phyloP scores from a whole-genome alignment of 352 stramenopile species.

The Phytopythium oedochilum region DNA sequence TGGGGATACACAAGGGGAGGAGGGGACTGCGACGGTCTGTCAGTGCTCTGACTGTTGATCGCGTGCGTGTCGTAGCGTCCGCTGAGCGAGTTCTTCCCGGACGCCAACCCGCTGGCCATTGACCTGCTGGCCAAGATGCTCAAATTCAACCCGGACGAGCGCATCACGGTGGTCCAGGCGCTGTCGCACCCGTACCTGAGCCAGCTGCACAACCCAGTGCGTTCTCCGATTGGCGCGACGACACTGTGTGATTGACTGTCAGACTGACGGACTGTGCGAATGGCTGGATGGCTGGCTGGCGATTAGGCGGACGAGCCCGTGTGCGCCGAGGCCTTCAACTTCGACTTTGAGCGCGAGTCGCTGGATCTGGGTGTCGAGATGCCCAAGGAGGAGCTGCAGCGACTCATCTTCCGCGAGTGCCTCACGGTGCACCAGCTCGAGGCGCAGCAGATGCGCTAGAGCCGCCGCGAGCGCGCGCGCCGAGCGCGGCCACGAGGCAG shows the following conservation, averaged over 20 bases:
- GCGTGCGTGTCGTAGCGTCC: conserved; percentile 29
- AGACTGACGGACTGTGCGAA: too few species aligned
- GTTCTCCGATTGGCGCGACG: too few species aligned
- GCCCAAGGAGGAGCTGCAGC: conserved; percentile 83
- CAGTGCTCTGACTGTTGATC: background rate
- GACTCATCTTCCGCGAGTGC: conserved; percentile 72
- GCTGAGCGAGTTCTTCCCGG: conserved; percentile 81
- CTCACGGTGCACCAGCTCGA: conserved; percentile 71
- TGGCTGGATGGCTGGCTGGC: too few species aligned
- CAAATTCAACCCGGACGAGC: conserved; percentile 91
- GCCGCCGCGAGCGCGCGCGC: too few species aligned
- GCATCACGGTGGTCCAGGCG: conserved; percentile 91
- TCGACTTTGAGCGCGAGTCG: conserved; percentile 84
- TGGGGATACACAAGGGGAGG: too few species aligned
- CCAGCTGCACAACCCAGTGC: conserved; percentile 89
- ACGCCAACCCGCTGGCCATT: conserved; percentile 73
- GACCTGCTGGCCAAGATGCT: conserved; percentile 91
- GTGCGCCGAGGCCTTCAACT: conserved; percentile 74
- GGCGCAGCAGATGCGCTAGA: conserved; percentile 61
- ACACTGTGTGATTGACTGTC: too few species aligned
- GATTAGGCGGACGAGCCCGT: conserved; percentile 87
- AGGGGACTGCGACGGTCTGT: too few species aligned
- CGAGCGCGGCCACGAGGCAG: too few species aligned
- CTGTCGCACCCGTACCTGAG: conserved; percentile 87
- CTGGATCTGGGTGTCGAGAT: conserved; percentile 79